Conservation (phyloP, 169 alveolate genomes). For the Theileria parva region DNA sequence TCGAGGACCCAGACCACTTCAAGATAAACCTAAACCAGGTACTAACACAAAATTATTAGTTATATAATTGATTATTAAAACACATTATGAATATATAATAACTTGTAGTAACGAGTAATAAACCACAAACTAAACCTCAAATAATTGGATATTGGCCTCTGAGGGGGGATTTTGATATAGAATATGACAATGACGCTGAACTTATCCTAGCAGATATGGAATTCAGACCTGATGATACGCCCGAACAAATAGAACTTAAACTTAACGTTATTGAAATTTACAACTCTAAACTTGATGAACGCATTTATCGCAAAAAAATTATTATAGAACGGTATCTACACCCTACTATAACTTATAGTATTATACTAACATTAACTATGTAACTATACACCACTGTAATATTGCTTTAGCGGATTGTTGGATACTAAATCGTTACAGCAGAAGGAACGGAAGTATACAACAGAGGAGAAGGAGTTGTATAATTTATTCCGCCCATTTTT, state of each 20-base stretch:
- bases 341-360: too few species aligned
- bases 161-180: slow-evolving; percentile 98
- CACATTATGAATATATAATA: slow-evolving; percentile 15
- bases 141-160: slow-evolving; percentile 94
- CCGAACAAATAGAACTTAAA: slow-evolving; percentile 81
- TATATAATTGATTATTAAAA: slow-evolving; percentile 28
- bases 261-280: slow-evolving; percentile 84
- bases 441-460: slow-evolving; percentile 85
- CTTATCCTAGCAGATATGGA: slow-evolving; percentile 95
- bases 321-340: slow-evolving; percentile 74
- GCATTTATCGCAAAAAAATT: slow-evolving; percentile 83
- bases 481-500: slow-evolving; percentile 83
- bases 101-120: slow-evolving; percentile 33
- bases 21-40: slow-evolving; percentile 56
- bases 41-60: background rate
- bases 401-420: slow-evolving; percentile 76
- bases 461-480: slow-evolving; percentile 88
- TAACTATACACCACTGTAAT: background rate
- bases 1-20: slow-evolving; percentile 35
- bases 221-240: slow-evolving; percentile 84
- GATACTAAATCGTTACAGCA: slow-evolving; percentile 86
- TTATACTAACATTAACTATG: background rate
- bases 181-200: slow-evolving; percentile 98
- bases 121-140: slow-evolving; percentile 77
- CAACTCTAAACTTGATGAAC: slow-evolving; percentile 88